phyloP scores from a whole-genome alignment of 352 stramenopile species.

The Phytophthora sansomeana region DNA sequence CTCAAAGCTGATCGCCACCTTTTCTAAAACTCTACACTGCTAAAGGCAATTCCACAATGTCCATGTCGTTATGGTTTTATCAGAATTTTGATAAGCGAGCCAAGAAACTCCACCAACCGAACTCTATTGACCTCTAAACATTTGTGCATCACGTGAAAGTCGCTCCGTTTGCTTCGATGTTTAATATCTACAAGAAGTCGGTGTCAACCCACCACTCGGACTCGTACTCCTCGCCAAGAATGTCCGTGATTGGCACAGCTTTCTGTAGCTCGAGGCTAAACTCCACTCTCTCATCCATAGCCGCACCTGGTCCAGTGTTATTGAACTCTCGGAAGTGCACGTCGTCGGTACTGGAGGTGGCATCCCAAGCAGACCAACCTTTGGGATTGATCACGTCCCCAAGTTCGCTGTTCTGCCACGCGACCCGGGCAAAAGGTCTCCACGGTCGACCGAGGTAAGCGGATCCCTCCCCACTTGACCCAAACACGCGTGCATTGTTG shows the following conservation, averaged over 20 bases:
- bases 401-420: too few species aligned
- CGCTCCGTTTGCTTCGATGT: neutral
- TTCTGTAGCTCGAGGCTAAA: constrained; percentile 4
- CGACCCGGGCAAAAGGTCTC: constrained; percentile 21
- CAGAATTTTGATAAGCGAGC: too few species aligned
- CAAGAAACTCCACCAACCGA: too few species aligned
- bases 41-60: too few species aligned
- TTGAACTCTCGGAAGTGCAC: constrained; percentile 30
- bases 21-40: too few species aligned
- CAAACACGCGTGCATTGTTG: constrained; percentile 19
- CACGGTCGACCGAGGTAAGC: constrained; percentile 29
- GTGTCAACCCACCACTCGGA: constrained; percentile 15
- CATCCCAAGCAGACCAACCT: constrained; percentile 25
- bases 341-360: constrained; percentile 8
- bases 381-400: constrained; percentile 17
- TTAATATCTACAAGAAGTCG: constrained; percentile 4
- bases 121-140: too few species aligned
- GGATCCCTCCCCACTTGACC: constrained; percentile 12
- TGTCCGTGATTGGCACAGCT: constrained; percentile 6
- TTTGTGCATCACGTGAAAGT: too few species aligned
- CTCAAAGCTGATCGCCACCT: too few species aligned
- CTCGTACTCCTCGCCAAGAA: constrained; percentile 10
- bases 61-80: too few species aligned
- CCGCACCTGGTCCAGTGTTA: constrained; percentile 19
- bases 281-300: constrained; percentile 20